Evolutionary conservation across 1,139 yeast genomes (phyloP), one percentile per base, ranked within the genome.

Genomic region (Blastobotrys malaysiensis): DNA sequence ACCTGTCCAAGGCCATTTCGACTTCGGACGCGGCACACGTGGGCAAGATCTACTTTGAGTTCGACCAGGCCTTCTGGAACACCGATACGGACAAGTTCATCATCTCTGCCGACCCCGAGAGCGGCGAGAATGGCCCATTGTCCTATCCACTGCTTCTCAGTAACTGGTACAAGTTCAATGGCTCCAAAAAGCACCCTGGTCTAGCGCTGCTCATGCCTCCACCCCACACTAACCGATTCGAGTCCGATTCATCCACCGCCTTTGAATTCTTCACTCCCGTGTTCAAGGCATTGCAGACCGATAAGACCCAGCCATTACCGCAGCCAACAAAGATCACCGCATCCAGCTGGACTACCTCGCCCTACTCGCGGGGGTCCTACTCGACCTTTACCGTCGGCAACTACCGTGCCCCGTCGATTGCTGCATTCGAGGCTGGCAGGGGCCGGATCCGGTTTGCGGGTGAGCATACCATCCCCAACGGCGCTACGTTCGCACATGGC

Each of bases 401-500:
- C 65, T 88, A 84, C 61, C 88, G 95, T 0, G 73, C 79, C 16
- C 84, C 80, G 52, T 65, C 80, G 11, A 77, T 82, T 3, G 69
- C 83, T 6, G 80, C 82, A 3, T 73, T 88, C 54, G 76, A 78
- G 39, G 77, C 79, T 27, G 88, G 87, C 0, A 18, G 22, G 6
- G 86, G 83, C 43, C 50, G 63, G 9, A 74, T 88, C 5, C 73
- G 93, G 52, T 88, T 88, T 73, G 96, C 95, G 0, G 96, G 97
- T 5, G 96, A 88, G 68, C 96, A 88, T 65, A 81, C 95, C 1
- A 77, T 80, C 22, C 70, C 78, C 60, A 86, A 84, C 55, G 96
- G 95, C 9, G 85, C 87, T 19, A 95, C 96, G 0, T 86, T 93
- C 70, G 90, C 84, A 2, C 93, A 88, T 69, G 96, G 96, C 14